Evolutionary conservation across 306 rosid genomes (phyloP).

Genomic region (Fragaria nilgerrensis): DNA sequence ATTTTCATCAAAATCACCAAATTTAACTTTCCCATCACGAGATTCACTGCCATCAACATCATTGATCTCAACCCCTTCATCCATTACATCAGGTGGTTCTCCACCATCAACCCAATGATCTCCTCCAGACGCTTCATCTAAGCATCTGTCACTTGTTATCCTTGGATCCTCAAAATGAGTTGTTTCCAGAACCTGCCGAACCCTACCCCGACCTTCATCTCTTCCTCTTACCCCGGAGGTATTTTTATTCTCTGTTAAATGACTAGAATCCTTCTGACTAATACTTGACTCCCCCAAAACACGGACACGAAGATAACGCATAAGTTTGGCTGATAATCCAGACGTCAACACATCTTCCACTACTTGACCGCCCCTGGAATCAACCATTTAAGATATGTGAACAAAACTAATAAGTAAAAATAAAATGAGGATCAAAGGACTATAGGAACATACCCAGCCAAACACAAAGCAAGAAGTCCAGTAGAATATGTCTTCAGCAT

Average conservation of each 20-base stretch:
- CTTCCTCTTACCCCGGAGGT: constrained; percentile 55
- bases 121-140: constrained; percentile 57
- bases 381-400: constrained; percentile 14
- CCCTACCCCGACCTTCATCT: constrained; percentile 75
- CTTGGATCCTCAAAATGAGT: constrained; percentile 66
- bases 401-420: constrained; percentile 7
- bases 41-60: constrained; percentile 50
- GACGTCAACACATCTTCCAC: constrained; percentile 94
- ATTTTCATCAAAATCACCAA: constrained; percentile 72
- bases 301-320: constrained; percentile 89
- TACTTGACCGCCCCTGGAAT: constrained; percentile 66
- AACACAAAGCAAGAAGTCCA: constrained; percentile 86
- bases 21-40: constrained; percentile 65
- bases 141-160: constrained; percentile 58
- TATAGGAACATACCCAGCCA: constrained; percentile 53
- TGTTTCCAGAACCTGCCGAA: constrained; percentile 70
- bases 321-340: constrained; percentile 89
- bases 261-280: constrained; percentile 69
- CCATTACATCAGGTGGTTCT: constrained; percentile 53
- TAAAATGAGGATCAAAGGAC: constrained; percentile 6
- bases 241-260: constrained; percentile 59
- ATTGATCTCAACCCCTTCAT: constrained; percentile 38
- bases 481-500: constrained; percentile 90
- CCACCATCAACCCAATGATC: constrained; percentile 59
- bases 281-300: constrained; percentile 78